phyloP scores from a whole-genome alignment of 2,329 filamentous ascomycete species.

The Diaporthe sp. region DNA sequence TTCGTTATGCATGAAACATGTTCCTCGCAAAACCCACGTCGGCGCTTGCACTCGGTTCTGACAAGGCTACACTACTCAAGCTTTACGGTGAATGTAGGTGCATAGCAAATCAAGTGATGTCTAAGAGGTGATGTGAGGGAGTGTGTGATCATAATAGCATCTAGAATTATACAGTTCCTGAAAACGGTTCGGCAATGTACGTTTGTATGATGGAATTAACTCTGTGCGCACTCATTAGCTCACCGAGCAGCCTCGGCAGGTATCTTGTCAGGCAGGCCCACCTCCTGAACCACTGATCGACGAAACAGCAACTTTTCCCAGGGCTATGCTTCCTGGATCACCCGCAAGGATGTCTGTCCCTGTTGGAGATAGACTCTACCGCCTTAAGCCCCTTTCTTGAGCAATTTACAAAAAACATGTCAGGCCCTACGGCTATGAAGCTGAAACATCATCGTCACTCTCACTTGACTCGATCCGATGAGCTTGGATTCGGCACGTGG shows the following conservation, averaged over 20 bases:
- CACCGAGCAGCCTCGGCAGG: neutral
- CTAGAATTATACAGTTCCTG: neutral
- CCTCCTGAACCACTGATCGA: neutral
- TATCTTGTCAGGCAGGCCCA: neutral
- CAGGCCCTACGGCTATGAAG: neutral
- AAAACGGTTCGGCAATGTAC: neutral
- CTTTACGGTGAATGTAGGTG: neutral
- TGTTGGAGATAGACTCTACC: no score
- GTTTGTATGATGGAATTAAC: neutral
- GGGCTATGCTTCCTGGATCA: constrained; percentile 1
- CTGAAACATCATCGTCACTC: neutral
- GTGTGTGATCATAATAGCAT: no score
- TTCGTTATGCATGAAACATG: constrained; percentile 13
- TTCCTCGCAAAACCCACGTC: neutral
- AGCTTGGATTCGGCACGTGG: neutral
- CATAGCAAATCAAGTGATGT: no score
- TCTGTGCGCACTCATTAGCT: neutral
- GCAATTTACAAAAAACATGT: constrained; percentile 5
- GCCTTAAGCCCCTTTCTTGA: neutral
- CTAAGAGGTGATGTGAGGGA: neutral
- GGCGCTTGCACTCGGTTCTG: neutral
- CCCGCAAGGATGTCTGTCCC: neutral
- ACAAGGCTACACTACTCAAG: neutral
- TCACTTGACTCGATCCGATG: neutral
- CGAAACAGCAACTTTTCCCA: neutral